Evolutionary conservation across 805 yeast species (phyloP).

Genomic region (Wickerhamiella azymoides): DNA sequence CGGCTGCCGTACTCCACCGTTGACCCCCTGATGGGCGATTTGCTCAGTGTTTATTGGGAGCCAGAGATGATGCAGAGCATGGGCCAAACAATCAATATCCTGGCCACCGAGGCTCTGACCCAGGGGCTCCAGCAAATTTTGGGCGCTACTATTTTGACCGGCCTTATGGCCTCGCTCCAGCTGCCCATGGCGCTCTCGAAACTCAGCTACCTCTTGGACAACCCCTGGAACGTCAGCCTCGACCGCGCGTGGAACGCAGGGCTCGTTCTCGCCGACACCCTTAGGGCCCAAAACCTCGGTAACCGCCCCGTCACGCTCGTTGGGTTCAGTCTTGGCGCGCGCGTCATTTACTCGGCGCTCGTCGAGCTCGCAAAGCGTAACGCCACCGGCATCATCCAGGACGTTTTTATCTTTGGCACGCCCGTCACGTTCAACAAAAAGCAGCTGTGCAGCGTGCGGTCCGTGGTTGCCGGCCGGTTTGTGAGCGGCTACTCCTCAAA

Average conservation of each 20-base stretch:
- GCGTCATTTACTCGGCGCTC: constrained; percentile 81
- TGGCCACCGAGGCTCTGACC: constrained; percentile 86
- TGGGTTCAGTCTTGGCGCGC: constrained; percentile 88
- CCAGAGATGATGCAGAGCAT: constrained; percentile 92
- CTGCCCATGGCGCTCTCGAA: constrained; percentile 85
- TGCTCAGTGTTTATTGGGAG: constrained; percentile 88
- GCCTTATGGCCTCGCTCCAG: constrained; percentile 86
- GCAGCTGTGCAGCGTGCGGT: constrained; percentile 61
- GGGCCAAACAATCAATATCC: constrained; percentile 89
- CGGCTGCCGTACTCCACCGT: constrained; percentile 91
- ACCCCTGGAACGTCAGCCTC: constrained; percentile 95
- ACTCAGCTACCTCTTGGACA: constrained; percentile 76
- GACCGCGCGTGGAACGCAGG: constrained; percentile 98
- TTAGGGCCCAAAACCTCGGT: constrained; percentile 77
- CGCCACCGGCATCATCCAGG: constrained; percentile 78
- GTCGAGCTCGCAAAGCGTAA: constrained; percentile 74
- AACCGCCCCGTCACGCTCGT: constrained; percentile 82
- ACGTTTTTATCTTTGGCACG: constrained; percentile 75
- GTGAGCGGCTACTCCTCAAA: constrained; percentile 82
- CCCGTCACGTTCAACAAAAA: constrained; percentile 73
- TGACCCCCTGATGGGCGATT: constrained; percentile 96
- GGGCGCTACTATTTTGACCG: constrained; percentile 79
- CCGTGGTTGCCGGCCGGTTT: constrained; percentile 80
- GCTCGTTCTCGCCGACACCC: constrained; percentile 74
- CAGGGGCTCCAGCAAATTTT: constrained; percentile 90